Conservation (phyloP, 73 alveolate genomes). For the Stentor roeselii region DNA sequence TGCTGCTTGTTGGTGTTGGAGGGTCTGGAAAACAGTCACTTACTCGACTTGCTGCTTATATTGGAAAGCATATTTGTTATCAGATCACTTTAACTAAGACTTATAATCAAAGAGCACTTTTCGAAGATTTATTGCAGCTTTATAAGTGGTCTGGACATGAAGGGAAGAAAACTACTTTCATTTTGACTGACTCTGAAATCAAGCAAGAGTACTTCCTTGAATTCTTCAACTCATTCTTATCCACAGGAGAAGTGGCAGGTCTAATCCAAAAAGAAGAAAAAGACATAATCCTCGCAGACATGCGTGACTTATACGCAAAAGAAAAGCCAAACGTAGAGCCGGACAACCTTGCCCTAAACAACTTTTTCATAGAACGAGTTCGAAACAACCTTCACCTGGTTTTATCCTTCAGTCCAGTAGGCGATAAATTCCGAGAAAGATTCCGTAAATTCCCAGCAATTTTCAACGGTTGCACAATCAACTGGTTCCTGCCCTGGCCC, state of each 20-base stretch:
- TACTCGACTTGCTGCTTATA: conserved; percentile 98
- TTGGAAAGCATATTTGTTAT: conserved; percentile 67
- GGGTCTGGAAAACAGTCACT: conserved; percentile 99
- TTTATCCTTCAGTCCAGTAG: conserved; percentile 99
- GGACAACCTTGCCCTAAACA: conserved; percentile 71
- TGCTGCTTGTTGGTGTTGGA: conserved; percentile 99
- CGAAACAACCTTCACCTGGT: conserved; percentile 99
- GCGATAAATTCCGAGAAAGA: conserved; percentile 97
- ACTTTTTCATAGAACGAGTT: conserved; percentile 95
- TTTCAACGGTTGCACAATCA: conserved; percentile 97
- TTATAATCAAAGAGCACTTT: conserved; percentile 87
- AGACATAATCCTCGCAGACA: conserved; percentile 85
- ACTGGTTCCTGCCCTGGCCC: conserved; percentile 99
- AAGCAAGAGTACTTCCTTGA: conserved; percentile 99
- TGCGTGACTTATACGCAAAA: conserved; percentile 69
- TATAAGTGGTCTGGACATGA: conserved; percentile 92
- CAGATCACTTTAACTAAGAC: conserved; percentile 92
- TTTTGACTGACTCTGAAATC: conserved; percentile 99
- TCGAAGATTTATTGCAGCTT: conserved; percentile 84
- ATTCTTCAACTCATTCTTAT: conserved; percentile 91
- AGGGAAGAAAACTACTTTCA: conserved; percentile 91
- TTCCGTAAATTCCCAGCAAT: conserved; percentile 99
- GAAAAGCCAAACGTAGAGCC: conserved; percentile 90
- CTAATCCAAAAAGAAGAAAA: conserved; percentile 98
- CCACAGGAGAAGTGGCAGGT: conserved; percentile 99